phyloP scores from a whole-genome alignment of 495 filamentous ascomycete genomes.

The Glonium stellatum region DNA sequence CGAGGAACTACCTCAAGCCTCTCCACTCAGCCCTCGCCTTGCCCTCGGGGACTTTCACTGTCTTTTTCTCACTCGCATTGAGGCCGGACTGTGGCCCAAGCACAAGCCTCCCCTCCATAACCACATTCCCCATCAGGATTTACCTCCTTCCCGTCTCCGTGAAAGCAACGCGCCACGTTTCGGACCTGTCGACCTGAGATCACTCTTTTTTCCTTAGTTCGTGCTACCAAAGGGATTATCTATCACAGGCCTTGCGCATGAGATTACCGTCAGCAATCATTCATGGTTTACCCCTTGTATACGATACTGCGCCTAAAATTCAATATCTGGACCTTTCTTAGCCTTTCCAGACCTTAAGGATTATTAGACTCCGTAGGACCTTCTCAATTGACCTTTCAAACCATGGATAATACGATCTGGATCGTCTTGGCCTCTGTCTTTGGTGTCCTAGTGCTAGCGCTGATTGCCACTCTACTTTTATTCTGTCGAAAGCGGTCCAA shows the following conservation, averaged over 20 bases:
- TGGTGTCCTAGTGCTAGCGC: constrained; percentile 14
- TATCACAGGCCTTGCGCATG: neutral
- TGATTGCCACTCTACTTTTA: constrained; percentile 11
- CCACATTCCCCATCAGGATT: neutral
- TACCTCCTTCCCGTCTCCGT: neutral
- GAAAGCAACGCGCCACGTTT: neutral
- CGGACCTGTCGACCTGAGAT: neutral
- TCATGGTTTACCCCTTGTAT: neutral
- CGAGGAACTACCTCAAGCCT: too few species aligned
- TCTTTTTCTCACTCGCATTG: too few species aligned
- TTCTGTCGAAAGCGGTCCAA: constrained; percentile 25
- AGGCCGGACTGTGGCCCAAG: neutral
- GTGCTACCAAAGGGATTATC: neutral
- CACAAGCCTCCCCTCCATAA: neutral
- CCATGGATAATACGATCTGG: constrained; percentile 21
- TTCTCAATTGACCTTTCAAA: constrained; percentile 1
- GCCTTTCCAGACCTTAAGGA: neutral
- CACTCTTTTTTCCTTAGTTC: neutral
- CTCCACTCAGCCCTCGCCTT: too few species aligned
- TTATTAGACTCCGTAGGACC: neutral
- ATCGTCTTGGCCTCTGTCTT: constrained; percentile 24
- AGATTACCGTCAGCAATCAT: neutral
- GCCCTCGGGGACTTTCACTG: too few species aligned
- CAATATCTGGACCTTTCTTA: neutral
- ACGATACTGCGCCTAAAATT: neutral